Base-by-base conservation (phyloP, 257 asterid species). In the Nicotiana paniculata region DNA sequence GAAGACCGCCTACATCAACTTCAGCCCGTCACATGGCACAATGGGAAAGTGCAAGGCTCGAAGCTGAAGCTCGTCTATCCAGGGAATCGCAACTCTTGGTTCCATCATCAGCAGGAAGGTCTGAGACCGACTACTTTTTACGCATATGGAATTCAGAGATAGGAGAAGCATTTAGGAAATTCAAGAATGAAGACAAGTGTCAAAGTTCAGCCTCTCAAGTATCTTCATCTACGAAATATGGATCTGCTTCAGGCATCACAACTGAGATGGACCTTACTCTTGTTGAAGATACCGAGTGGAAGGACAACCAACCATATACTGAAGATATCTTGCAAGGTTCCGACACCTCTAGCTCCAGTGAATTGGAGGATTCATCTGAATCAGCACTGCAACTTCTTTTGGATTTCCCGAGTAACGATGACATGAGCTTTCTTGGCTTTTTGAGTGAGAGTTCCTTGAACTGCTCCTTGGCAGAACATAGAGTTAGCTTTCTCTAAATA, bases 11-110 rank as follows among this genome's bases (percentile, higher is more conserved):
- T 13, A 72, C 91, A 6, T 83, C 93, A 8, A 90, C 93, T 17
- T 91, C 97, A 21, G 89, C 97, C 2, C 95, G 98, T 35, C 99
- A 96, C 97, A 94, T 94, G 99, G 96, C 99, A 6, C 98, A 96
- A 63, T 93, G 98, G 99, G 99, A 93, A 90, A 88, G 93, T 37
- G 97, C 98, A 11, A 85, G 98, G 88, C 93, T 96, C 0, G 97
- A 96, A 83, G 99, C 99, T 2, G 99, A 96, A 83, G 97, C 97
- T 1, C 97, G 97, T 16, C 95, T 93, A 5, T 93, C 98, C 55
- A 86, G 82, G 57, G 97, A 94, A 67, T 90, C 96, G 1, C 84
- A 79, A 0, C 88, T 85, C 87, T 87, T 62, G 53, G 70, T 72
- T n/a, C 90, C 90, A 28, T 24, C 92, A 2, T 63, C 91, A 0